A percentile compares a stretch with the other conserved stretches of the same genome.
Conservation (phyloP, 139 green algal genomes). For the Tetratostichococcus sp. region DNA sequence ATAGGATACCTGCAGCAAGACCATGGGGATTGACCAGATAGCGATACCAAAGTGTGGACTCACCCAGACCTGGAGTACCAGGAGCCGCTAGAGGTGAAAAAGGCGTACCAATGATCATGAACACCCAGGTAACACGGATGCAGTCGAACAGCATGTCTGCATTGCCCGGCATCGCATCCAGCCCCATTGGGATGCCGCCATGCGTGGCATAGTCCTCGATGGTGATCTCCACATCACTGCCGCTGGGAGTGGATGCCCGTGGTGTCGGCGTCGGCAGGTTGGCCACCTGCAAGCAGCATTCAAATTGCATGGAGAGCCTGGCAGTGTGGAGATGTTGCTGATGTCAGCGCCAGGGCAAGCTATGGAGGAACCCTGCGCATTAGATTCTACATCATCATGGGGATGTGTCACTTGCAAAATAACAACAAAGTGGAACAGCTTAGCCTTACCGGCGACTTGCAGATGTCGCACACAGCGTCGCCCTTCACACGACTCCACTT, state of each 20-base stretch:
- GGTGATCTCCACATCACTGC: constrained; percentile 17
- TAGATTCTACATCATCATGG: too few species aligned
- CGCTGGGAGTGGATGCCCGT: constrained; percentile 7
- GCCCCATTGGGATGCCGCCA: not conserved
- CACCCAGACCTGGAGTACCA: too few species aligned
- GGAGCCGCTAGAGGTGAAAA: too few species aligned
- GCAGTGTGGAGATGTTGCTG: too few species aligned
- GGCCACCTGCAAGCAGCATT: not conserved
- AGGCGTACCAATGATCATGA: constrained; percentile 60
- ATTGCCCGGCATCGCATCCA: constrained; percentile 21
- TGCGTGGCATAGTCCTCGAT: not conserved
- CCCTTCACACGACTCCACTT: constrained; percentile 79
- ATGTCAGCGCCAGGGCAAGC: too few species aligned
- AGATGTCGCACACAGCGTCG: constrained; percentile 58
- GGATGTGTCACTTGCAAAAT: too few species aligned
- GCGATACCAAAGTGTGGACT: too few species aligned
- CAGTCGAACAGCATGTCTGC: constrained; percentile 80
- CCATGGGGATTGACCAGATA: too few species aligned
- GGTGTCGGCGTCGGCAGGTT: constrained; percentile 49
- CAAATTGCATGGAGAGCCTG: too few species aligned
- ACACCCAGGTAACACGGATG: constrained; percentile 72
- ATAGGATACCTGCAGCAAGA: too few species aligned
- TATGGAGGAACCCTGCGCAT: too few species aligned
- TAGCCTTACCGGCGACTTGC: constrained; percentile 43
- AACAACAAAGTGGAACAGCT: too few species aligned